Evolutionary conservation across 345 rosid species (phyloP).

Genomic region (Rhodamnia rubescens): DNA sequence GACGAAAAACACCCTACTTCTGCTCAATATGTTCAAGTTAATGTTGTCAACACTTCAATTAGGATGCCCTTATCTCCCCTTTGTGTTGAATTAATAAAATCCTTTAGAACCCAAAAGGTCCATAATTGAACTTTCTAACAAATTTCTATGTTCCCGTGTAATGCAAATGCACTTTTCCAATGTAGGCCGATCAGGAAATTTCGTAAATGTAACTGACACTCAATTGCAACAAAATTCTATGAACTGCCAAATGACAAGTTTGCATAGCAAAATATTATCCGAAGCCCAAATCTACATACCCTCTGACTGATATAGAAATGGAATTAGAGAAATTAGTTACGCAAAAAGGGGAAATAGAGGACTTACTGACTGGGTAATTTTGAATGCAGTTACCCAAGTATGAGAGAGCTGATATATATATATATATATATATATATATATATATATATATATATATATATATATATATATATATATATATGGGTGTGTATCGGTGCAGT

Average conservation of each 20-base stretch:
- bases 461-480: too few relatives aligned
- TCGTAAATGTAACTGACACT: not conserved
- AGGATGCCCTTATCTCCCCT: too few relatives aligned
- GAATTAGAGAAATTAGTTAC: not conserved
- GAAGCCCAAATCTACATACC: not conserved
- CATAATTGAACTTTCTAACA: not conserved
- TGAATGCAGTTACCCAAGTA: conserved; percentile 39
- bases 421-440: too few relatives aligned
- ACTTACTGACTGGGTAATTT: conserved; percentile 22
- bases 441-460: too few relatives aligned
- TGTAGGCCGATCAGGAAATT: not conserved
- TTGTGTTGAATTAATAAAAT: too few relatives aligned
- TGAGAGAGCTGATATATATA: too few relatives aligned
- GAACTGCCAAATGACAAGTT: not conserved
- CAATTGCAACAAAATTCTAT: too few relatives aligned
- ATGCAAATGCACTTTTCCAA: not conserved
- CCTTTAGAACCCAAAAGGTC: not conserved
- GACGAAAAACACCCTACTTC: too few relatives aligned
- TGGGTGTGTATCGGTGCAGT: too few relatives aligned
- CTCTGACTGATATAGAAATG: not conserved
- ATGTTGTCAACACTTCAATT: too few relatives aligned
- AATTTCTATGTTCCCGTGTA: not conserved
- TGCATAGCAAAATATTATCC: not conserved
- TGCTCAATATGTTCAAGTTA: too few relatives aligned
- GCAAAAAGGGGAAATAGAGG: not conserved